phyloP scores from a whole-genome alignment of 331 rosid genomes.

The Saraca asoca region DNA sequence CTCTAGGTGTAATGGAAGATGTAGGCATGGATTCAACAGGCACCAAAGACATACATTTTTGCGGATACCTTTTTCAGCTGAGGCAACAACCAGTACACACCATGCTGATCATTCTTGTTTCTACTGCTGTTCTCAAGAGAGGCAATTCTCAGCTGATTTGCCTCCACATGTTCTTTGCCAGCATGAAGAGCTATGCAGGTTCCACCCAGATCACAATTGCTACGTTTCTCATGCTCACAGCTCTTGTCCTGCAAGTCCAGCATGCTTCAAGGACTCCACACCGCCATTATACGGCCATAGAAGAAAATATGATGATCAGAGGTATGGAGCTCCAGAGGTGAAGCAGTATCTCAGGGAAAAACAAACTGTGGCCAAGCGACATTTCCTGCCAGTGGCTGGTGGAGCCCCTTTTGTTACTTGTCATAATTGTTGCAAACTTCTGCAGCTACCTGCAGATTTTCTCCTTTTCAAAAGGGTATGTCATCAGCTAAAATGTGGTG shows the following conservation, averaged over 20 bases:
- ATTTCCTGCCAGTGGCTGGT: slow-evolving; percentile 77
- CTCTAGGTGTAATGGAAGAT: slow-evolving; percentile 47
- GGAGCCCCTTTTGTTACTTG: slow-evolving; percentile 88
- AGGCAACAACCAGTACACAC: slow-evolving; percentile 56
- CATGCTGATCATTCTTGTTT: slow-evolving; percentile 50
- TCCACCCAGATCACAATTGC: slow-evolving; percentile 44
- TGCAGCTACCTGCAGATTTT: slow-evolving; percentile 83
- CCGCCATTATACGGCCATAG: slow-evolving; percentile 44
- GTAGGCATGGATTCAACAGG: slow-evolving; percentile 39
- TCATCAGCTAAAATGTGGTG: slow-evolving; percentile 75
- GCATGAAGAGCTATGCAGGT: slow-evolving; percentile 36
- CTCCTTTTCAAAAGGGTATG: slow-evolving; percentile 58
- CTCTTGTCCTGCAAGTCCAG: slow-evolving; percentile 59
- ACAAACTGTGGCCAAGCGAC: slow-evolving; percentile 50
- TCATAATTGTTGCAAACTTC: slow-evolving; percentile 57
- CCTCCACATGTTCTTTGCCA: slow-evolving; percentile 42
- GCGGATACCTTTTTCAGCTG: slow-evolving; percentile 65
- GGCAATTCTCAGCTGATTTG: slow-evolving; percentile 54
- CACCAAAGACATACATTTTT: slow-evolving; percentile 44
- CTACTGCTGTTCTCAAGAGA: slow-evolving; percentile 44
- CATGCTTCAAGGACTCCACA: slow-evolving; percentile 40
- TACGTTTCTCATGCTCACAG: slow-evolving; percentile 41
- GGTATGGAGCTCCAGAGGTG: slow-evolving; percentile 42
- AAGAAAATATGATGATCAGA: slow-evolving; percentile 46
- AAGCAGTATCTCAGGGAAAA: slow-evolving; percentile 53